Base-by-base conservation (phyloP, 176 grass and related monocot species). In the Metroxylon sagu region DNA sequence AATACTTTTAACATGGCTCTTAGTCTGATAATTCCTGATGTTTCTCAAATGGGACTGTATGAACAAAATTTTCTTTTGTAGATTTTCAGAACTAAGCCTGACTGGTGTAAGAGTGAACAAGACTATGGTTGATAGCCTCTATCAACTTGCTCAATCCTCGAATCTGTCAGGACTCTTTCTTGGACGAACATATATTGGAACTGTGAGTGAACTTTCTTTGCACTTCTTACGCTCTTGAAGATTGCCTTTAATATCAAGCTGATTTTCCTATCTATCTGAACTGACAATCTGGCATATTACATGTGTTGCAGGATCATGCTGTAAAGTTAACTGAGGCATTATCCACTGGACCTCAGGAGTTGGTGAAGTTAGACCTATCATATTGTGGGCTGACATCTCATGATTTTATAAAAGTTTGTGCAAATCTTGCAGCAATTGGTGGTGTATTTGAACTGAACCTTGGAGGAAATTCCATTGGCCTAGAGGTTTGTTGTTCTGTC, bases 81-180 rank as follows among this genome's bases (percentile, higher is more conserved):
- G 84, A 53, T 88, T 97, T 88, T 80, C 84, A 58, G 84, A 97
- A 76, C 70, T 97, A 74, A 97, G 87, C 54, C 66, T 97, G 15
- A 83, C 81, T 67, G 87, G 84, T 73, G 85, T 92, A 66, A 97
- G 81, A 83, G 49, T 97, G 63, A 97, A 73, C 65, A 88, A 88
- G 76, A 65, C 74, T 64, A 82, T 76, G 53, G 70, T 83, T 54
- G 73, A 97, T 71, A 73, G 80, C 53, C 31, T 97, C 26, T 88
- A 81, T 57, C 54, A 80, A 62, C 78, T 97, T 76, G 87, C 73
- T 62, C 76, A 72, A 65, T 91, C 87, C 56, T 75, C 69, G 29
- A 80, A 56, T 81, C 51, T 91, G 53, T 83, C 93, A 12, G 84
- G 68, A 60, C 76, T 92, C 70, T 67, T 85, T 49, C 75, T 97